A percentile compares a stretch with the other conserved stretches of the same genome.
Conservation (phyloP, 1,139 yeast species). For the Kodamaea sp. region DNA sequence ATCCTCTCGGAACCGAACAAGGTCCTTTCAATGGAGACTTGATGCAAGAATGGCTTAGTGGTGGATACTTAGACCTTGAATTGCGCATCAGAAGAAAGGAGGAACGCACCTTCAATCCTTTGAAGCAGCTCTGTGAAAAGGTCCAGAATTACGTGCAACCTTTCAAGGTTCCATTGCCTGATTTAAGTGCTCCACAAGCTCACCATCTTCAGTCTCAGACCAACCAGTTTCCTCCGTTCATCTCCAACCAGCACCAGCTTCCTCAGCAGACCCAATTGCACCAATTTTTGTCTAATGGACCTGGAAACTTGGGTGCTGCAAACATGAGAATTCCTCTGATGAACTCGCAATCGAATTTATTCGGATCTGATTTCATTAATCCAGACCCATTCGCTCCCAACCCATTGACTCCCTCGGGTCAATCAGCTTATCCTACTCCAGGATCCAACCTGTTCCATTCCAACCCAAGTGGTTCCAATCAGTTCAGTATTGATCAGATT, state of each 20-base stretch:
- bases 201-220: slow-evolving; percentile 9
- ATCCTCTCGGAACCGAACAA: slow-evolving; percentile 68
- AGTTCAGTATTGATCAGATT: slow-evolving; percentile 31
- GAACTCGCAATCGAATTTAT: slow-evolving; percentile 23
- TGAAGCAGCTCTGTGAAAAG: slow-evolving; percentile 46
- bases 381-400: slow-evolving; percentile 28
- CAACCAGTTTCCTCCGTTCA: slow-evolving; percentile 9
- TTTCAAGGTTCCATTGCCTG: slow-evolving; percentile 53
- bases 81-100: slow-evolving; percentile 59
- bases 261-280: slow-evolving; percentile 20
- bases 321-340: slow-evolving; percentile 24
- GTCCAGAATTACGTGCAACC: slow-evolving; percentile 59
- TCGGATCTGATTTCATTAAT: slow-evolving; percentile 28
- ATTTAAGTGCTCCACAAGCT: slow-evolving; percentile 6
- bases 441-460: slow-evolving; percentile 22
- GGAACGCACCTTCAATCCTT: slow-evolving; percentile 39
- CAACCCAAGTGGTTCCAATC: slow-evolving; percentile 11
- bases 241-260: slow-evolving; percentile 7
- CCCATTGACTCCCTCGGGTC: slow-evolving; percentile 20
- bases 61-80: slow-evolving; percentile 59
- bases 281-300: slow-evolving; percentile 26
- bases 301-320: slow-evolving; percentile 25
- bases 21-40: slow-evolving; percentile 76
- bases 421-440: slow-evolving; percentile 11
- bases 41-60: slow-evolving; percentile 80